Base-by-base conservation (phyloP, 2,329 filamentous ascomycete genomes). In the Torrubiella hemipterigena region DNA sequence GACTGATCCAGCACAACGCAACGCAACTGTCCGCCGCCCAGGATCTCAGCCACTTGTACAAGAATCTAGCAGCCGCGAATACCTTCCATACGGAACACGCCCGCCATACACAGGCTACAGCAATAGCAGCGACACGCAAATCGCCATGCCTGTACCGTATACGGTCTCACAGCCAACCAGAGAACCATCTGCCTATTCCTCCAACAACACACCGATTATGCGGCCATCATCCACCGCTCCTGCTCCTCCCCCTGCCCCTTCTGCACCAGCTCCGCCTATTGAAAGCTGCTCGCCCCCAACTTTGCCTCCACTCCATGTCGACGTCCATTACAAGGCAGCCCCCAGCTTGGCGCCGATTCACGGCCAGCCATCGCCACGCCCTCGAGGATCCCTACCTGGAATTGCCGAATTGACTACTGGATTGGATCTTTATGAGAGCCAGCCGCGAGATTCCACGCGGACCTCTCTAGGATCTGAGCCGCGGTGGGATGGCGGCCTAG, bases 401-500 rank as follows among this genome's bases (percentile, higher is more conserved):
- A 61, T 79, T 12, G 66, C 69, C 21, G 73, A 79, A 46, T 61
- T 79, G 42, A 78, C 74, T 3, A 77, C 73, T 0, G 73, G 74
- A 10, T 59, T 76, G 19, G 73, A 67, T 39, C 69, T 71, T 1
- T 77, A 77, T 46, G 68, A 57, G 40, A 68, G 67, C n/a, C 67
- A 68, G 5, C 39, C 43, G 3, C 41, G 46, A 24, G 17, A 9
- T 7, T 30, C 30, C 23, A 5, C 20, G 13, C 9, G 27, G 7
- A 22, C 15, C 17, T 23, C 34, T 9, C 22, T 30, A n/a, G 25
- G 29, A 14, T 24, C n/a, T 3, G 22, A 5, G 6, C 22, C 22
- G 22, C 27, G 20, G 19, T 30, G 27, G 13, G 17, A 17, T 11
- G n/a, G n/a, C n/a, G n/a, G n/a, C n/a, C n/a, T n/a, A n/a, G n/a